Evolutionary conservation across 2,329 filamentous ascomycete genomes (phyloP), one percentile per base, ranked within the genome.

Genomic region (Phaeosphaeria sp.): DNA sequence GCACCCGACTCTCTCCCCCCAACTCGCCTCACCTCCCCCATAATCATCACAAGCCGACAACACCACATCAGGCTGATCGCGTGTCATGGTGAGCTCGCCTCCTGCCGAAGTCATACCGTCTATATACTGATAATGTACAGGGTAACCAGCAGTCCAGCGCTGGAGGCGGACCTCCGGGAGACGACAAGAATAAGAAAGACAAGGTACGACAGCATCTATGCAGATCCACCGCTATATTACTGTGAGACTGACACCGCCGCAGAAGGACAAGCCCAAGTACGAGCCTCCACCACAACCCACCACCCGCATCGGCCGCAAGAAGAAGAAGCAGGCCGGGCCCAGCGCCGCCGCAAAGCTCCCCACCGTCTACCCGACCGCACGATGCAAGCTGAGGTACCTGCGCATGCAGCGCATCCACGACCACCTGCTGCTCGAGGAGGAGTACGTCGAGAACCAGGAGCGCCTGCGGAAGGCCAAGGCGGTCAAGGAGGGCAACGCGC

Each of bases 231-330:
- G 24, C 17, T 21, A 13, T 24, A 18, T 24, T n/a, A 13, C 11
- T 42, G 40, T 40, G 53, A 63, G 55, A 57, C 69, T 69, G 43
- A 72, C 58, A 33, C 39, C 59, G 45, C 54, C 25, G 44, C 61
- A 97, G 94, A 98, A 99, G 87, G 94, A 99, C 64, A 99, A 99
- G 89, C 95, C 95, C 77, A 98, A 97, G 91, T 99, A 99, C 85
- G 95, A 99, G 81, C 95, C 95, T 65, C 95, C 95, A 69, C 95
- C 95, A 79, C 90, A 94, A 74, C 95, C 95, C 63, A 99, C 95
- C 62, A 98, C 95, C 67, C 92, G 95, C 78, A 90, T 99, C 77
- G 95, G 95, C 60, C 92, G 94, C 75, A 97, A 96, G 90, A 99
- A 99, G 91, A 94, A 93, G 86, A 97, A 92, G 89, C 87, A 88